phyloP scores from a whole-genome alignment of 208 protist genomes.

The Wallacemonas collosoma region DNA sequence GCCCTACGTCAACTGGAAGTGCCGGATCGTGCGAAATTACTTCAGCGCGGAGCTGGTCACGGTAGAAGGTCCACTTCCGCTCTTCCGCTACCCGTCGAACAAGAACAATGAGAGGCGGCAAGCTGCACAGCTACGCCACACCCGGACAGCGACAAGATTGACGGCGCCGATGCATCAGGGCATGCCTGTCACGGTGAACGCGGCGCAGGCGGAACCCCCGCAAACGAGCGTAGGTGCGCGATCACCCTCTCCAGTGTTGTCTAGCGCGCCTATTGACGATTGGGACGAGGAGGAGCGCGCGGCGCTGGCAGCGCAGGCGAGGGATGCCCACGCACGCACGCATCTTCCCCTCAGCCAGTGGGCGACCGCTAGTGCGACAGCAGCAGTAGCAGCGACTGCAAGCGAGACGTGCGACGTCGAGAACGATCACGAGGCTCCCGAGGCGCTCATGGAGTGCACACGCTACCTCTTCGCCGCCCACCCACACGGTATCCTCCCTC shows the following conservation, averaged over 20 bases:
- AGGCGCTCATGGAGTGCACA: constrained; percentile 26
- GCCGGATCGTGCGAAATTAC: constrained; percentile 28
- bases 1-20: constrained; percentile 27
- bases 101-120: too few relatives aligned
- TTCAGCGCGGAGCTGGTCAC: constrained; percentile 43
- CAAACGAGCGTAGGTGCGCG: too few relatives aligned
- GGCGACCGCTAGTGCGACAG: constrained; percentile 9
- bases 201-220: too few relatives aligned
- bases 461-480: constrained; percentile 60
- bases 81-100: constrained; percentile 24
- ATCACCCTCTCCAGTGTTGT: neutral
- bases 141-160: too few relatives aligned
- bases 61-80: constrained; percentile 39
- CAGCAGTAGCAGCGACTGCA: constrained; percentile 1
- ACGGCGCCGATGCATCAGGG: too few relatives aligned
- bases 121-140: too few relatives aligned
- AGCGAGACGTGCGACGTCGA: neutral
- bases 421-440: neutral
- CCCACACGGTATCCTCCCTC: constrained; percentile 61
- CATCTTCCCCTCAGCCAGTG: constrained; percentile 1
- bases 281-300: constrained; percentile 26
- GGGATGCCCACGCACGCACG: neutral
- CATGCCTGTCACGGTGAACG: too few relatives aligned
- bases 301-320: constrained; percentile 2
- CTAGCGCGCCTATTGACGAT: constrained; percentile 15